Evolutionary conservation across 495 filamentous ascomycete genomes (phyloP).

Genomic region (Penicillium paxilli): DNA sequence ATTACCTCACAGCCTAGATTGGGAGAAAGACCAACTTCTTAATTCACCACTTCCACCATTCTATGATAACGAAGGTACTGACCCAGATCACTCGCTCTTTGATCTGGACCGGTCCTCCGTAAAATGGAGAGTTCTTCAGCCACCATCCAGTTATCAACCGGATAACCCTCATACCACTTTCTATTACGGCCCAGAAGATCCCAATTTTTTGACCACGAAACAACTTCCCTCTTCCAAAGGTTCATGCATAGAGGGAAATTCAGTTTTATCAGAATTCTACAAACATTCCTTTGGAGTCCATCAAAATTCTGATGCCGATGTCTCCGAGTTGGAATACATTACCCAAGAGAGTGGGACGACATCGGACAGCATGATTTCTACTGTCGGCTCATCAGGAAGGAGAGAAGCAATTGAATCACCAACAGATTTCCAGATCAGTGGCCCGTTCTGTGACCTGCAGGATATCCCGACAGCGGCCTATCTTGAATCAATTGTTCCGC

Average conservation of each 20-base stretch:
- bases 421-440: slow-evolving; percentile 20
- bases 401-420: slow-evolving; percentile 9
- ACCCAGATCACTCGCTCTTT: too few species aligned
- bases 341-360: slow-evolving; percentile 27
- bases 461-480: slow-evolving; percentile 70
- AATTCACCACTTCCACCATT: slow-evolving; percentile 50
- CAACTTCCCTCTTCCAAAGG: slow-evolving; percentile 33
- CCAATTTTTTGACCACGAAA: slow-evolving; percentile 51
- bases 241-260: slow-evolving; percentile 28
- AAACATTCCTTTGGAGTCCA: slow-evolving; percentile 71
- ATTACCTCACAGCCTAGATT: slow-evolving; percentile 50
- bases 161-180: slow-evolving; percentile 2
- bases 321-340: slow-evolving; percentile 25
- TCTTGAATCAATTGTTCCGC: slow-evolving; percentile 67
- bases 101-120: slow-evolving; percentile 6
- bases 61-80: slow-evolving; percentile 16
- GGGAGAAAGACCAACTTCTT: slow-evolving; percentile 54
- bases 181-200: slow-evolving; percentile 22
- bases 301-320: slow-evolving; percentile 40
- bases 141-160: slow-evolving; percentile 6
- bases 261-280: slow-evolving; percentile 62
- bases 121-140: slow-evolving; percentile 46
- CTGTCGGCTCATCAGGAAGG: slow-evolving; percentile 12
- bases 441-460: slow-evolving; percentile 60
- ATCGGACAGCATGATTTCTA: slow-evolving; percentile 24